Percentiles rank a stretch among this genome's conserved stretches.
These are phyloP conservation scores for Ganoderma lingzhi DNA, from an alignment of 1,284 basidiomycete genomes.

Conservation along the genomic window DNA sequence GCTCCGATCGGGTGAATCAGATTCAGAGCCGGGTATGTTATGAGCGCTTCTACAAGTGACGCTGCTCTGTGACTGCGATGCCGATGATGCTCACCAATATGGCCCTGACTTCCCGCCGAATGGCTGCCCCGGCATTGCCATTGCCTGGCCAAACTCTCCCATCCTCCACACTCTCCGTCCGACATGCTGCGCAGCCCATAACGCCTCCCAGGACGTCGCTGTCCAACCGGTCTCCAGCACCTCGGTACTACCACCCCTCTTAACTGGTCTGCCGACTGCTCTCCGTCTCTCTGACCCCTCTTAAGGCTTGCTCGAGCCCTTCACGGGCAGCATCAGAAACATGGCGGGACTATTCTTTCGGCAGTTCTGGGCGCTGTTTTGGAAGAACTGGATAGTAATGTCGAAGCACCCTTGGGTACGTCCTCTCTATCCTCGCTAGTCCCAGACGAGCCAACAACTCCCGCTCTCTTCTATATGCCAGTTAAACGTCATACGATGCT, in stretches of 20 bases:
- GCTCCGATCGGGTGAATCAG: background rate
- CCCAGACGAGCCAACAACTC: background rate
- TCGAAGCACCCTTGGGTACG: conserved; percentile 67
- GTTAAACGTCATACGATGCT: conserved; percentile 73
- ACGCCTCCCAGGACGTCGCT: background rate
- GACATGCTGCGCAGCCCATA: conserved; percentile 3
- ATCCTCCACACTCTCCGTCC: background rate
- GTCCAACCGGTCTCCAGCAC: background rate
- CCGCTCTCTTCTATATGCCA: conserved; percentile 34
- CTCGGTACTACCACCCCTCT: conserved; percentile 1
- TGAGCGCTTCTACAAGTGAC: background rate
- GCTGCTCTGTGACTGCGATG: background rate
- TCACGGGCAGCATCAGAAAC: background rate
- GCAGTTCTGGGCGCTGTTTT: conserved; percentile 68
- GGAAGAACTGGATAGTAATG: conserved; percentile 81
- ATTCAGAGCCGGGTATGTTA: background rate
- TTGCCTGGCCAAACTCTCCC: conserved; percentile 3
- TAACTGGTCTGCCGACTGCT: background rate
- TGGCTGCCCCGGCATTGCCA: conserved; percentile 2
- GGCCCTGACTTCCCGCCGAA: conserved; percentile 1
- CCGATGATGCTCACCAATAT: background rate
- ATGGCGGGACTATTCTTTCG: conserved; percentile 57
- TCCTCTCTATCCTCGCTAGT: background rate
- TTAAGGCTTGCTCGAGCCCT: background rate
- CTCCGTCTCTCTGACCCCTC: background rate